These are phyloP conservation scores for Echeveria elegans DNA, from an alignment of 164 flowering plant genomes.

Conservation along the genomic window DNA sequence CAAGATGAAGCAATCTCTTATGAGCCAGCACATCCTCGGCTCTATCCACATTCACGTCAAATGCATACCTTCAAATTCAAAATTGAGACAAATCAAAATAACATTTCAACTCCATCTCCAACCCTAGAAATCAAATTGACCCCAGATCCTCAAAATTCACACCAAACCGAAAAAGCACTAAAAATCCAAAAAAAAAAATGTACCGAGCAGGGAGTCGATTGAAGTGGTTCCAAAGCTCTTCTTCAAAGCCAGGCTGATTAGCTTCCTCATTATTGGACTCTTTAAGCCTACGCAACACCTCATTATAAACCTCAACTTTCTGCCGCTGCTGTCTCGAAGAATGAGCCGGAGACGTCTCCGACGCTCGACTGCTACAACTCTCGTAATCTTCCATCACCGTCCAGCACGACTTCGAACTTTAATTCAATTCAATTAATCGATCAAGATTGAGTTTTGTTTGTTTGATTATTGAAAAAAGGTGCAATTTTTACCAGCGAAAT, in stretches of 20 bases:
- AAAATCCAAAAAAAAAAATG: not conserved
- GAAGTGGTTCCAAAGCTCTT: slow-evolving; percentile 78
- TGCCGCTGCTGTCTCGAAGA: slow-evolving; percentile 26
- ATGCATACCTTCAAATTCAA: slow-evolving; percentile 32
- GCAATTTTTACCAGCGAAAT: not conserved
- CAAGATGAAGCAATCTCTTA: slow-evolving; percentile 30
- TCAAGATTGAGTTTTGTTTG: not conserved
- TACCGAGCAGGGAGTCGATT: slow-evolving; percentile 65
- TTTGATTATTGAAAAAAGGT: not conserved
- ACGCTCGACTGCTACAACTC: slow-evolving; percentile 29
- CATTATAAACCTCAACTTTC: slow-evolving; percentile 44
- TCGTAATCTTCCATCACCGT: slow-evolving; percentile 26
- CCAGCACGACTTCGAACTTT: not conserved
- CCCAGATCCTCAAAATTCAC: not conserved
- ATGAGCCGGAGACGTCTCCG: slow-evolving; percentile 14
- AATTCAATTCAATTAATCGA: not conserved
- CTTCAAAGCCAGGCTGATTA: slow-evolving; percentile 46
- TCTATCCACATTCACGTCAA: slow-evolving; percentile 47
- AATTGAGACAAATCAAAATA: not conserved
- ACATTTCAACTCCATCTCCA: not conserved
- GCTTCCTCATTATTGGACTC: slow-evolving; percentile 37
- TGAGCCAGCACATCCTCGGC: slow-evolving; percentile 52
- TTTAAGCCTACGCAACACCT: slow-evolving; percentile 50
- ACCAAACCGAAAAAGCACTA: not conserved
- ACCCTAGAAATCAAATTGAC: not conserved